phyloP scores from a whole-genome alignment of 1,139 yeast species.

The Taphrina betulina region DNA sequence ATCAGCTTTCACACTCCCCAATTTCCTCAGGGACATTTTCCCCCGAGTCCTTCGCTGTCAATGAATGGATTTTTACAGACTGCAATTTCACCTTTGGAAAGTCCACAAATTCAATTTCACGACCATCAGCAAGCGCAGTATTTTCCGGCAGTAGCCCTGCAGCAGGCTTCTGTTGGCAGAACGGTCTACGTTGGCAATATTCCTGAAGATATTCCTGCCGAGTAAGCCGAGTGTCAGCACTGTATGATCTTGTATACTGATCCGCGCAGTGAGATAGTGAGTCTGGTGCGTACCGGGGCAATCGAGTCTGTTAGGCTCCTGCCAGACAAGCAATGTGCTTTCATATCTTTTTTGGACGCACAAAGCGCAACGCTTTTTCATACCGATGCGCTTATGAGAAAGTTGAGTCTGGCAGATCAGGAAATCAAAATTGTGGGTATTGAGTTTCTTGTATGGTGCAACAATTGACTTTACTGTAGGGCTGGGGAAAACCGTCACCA shows the following conservation, averaged over 20 bases:
- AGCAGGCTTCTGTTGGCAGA: conserved; percentile 47
- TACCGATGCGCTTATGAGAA: conserved; percentile 53
- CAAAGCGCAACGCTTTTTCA: conserved; percentile 51
- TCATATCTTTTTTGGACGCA: conserved; percentile 53
- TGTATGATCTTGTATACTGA: too few species aligned
- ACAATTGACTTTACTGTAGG: conserved; percentile 48
- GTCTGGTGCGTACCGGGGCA: conserved; percentile 59
- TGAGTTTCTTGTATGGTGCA: too few species aligned
- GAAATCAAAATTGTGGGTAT: conserved; percentile 62
- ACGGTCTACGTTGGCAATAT: conserved; percentile 89
- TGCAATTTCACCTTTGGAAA: conserved; percentile 14
- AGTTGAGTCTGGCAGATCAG: conserved; percentile 50
- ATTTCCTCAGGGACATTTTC: conserved; percentile 23
- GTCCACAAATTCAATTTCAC: conserved; percentile 16
- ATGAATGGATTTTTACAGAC: background rate
- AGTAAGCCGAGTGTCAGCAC: too few species aligned
- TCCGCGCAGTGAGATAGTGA: conserved; percentile 45
- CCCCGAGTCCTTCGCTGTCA: conserved; percentile 20
- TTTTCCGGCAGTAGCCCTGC: background rate
- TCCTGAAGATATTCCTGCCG: conserved; percentile 55
- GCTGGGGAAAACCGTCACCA: conserved; percentile 28
- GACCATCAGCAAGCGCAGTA: conserved; percentile 8
- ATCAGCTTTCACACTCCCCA: conserved; percentile 29
- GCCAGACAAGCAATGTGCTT: conserved; percentile 52
- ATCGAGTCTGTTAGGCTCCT: conserved; percentile 65